Conservation (phyloP, 495 filamentous ascomycete genomes). For the Achaetomiella virescens region DNA sequence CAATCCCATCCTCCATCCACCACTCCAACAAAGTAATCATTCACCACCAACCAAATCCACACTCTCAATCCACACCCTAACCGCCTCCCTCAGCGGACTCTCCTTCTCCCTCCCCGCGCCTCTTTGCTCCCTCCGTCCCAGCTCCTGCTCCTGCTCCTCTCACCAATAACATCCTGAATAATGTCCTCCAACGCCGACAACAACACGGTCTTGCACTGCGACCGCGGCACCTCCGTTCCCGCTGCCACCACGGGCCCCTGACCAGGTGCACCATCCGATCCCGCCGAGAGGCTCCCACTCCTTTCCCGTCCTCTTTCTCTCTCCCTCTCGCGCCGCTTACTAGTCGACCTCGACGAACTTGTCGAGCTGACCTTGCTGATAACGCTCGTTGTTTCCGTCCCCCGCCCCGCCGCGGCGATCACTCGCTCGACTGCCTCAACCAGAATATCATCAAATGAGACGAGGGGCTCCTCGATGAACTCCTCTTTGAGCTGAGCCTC, state of each 20-base stretch:
- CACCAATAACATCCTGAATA: slow-evolving; percentile 41
- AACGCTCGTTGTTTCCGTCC: slow-evolving; percentile 10
- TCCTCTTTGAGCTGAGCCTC: slow-evolving; percentile 50
- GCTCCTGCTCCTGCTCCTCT: slow-evolving; percentile 17
- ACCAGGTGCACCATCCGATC: not conserved
- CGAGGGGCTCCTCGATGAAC: slow-evolving; percentile 66
- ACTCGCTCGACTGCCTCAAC: slow-evolving; percentile 74
- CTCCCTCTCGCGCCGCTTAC: slow-evolving; percentile 27
- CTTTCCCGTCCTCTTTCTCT: slow-evolving; percentile 26
- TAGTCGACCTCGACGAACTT: slow-evolving; percentile 37
- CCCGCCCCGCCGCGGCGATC: slow-evolving; percentile 41
- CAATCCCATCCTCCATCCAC: too few relatives aligned
- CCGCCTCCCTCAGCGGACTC: slow-evolving; percentile 36
- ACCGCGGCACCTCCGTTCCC: slow-evolving; percentile 36
- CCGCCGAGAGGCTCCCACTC: slow-evolving; percentile 31
- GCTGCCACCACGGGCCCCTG: not conserved
- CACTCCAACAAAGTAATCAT: slow-evolving; percentile 1
- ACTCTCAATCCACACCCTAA: slow-evolving; percentile 40
- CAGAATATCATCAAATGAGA: slow-evolving; percentile 66
- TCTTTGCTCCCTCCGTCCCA: not conserved
- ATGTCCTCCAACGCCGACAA: slow-evolving; percentile 42
- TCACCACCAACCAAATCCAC: slow-evolving; percentile 31
- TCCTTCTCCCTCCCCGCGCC: slow-evolving; percentile 23
- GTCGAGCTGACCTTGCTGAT: slow-evolving; percentile 37
- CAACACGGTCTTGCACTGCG: slow-evolving; percentile 43